Evolutionary conservation across 2,329 filamentous ascomycete genomes (phyloP), one percentile per base, ranked within the genome.

Genomic region (Trichoderma pleuroti): DNA sequence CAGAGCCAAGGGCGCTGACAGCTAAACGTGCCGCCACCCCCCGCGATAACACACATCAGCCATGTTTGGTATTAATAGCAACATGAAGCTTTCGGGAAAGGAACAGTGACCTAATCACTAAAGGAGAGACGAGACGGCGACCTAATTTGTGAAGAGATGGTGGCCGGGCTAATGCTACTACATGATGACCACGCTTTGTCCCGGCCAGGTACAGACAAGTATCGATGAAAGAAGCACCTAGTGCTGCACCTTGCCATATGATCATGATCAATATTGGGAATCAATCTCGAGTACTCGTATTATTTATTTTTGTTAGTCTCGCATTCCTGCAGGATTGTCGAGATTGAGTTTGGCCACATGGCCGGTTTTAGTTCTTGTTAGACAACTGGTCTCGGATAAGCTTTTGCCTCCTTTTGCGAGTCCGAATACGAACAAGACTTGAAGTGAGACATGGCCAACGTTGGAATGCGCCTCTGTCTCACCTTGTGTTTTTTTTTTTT

Each of bases 341-440:
- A 30, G 24, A 12, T 28, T 30, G n/a, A 42, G 34, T 16, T n/a
- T 36, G n/a, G 28, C 64, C 64, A 34, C 36, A 59, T 46, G 52
- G 34, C 8, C 18, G 21, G 14, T 42, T 34, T 42, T 67, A 21
- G 46, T 52, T 52, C 11, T 28, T 59, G 54, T 26, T 34, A n/a
- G 66, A 68, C 66, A 49, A 49, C 26, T 36, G 39, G 34, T 68
- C 56, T 68, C 66, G 66, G 36, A 68, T 68, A 34, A 18, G 14
- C 12, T 36, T 59, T 21, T 42, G 16, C 34, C 36, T 54, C 6
- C 10, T 30, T 59, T 67, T 57, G 28, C 66, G 66, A 68, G 59
- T 52, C 36, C 66, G 66, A 68, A 68, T 68, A 68, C 66, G 66
- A 68, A 61, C n/a, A 18, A 60, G 36, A 30, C n/a, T 61, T 4